phyloP scores from a whole-genome alignment of 2,329 filamentous ascomycete species.

The Sarocladium strictum region DNA sequence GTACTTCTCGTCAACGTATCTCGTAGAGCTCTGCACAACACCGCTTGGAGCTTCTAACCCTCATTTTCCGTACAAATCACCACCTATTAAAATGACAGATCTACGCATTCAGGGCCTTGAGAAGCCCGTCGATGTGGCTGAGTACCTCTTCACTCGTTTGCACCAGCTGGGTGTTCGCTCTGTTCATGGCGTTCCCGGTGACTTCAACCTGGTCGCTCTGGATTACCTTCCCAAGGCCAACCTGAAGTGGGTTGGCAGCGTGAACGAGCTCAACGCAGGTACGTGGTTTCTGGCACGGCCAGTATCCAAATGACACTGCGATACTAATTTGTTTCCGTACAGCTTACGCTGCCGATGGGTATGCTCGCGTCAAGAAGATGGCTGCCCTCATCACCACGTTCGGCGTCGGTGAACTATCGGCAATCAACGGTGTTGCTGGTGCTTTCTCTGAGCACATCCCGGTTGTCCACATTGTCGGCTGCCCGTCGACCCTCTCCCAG shows the following conservation, averaged over 20 bases:
- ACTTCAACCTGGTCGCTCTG: constrained; percentile 65
- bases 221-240: constrained; percentile 57
- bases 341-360: constrained; percentile 77
- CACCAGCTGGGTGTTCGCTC: constrained; percentile 58
- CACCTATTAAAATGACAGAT: constrained; percentile 22
- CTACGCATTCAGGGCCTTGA: constrained; percentile 36
- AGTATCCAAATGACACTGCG: no score
- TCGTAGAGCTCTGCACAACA: background rate
- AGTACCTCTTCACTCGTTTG: constrained; percentile 62
- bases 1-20: background rate
- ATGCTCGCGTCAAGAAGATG: constrained; percentile 67
- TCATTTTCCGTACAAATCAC: background rate
- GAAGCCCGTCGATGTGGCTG: constrained; percentile 53
- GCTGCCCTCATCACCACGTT: constrained; percentile 69
- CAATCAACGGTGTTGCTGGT: constrained; percentile 68
- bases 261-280: constrained; percentile 70
- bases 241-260: constrained; percentile 61
- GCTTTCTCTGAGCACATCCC: constrained; percentile 68
- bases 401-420: constrained; percentile 68
- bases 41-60: constrained; percentile 7
- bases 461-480: constrained; percentile 62
- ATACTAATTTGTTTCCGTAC: constrained; percentile 4
- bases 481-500: constrained; percentile 42
- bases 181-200: constrained; percentile 64
- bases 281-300: no score